Evolutionary conservation across 106 monocot species (phyloP).

Genomic region (Allium sativum): DNA sequence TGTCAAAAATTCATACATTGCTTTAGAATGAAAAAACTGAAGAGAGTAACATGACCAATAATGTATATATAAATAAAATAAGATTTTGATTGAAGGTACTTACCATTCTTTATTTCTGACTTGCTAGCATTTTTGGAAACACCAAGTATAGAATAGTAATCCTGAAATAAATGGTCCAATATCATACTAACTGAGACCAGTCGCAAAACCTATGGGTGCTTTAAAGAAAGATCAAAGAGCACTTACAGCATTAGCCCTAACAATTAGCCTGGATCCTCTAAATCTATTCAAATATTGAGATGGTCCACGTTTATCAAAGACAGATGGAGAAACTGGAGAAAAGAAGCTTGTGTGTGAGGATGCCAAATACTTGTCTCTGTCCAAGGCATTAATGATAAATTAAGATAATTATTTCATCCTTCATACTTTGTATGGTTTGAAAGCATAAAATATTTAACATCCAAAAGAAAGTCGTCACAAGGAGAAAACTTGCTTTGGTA

Average conservation of each 20-base stretch:
- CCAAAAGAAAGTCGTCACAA: background rate
- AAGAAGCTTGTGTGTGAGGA: constrained; percentile 23
- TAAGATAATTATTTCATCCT: background rate
- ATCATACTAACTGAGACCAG: too few relatives aligned
- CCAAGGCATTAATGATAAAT: constrained; percentile 24
- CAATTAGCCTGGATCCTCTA: constrained; percentile 48
- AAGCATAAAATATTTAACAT: too few relatives aligned
- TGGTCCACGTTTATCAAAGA: constrained; percentile 27
- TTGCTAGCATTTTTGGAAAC: constrained; percentile 93
- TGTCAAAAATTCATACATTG: too few relatives aligned
- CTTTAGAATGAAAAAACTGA: background rate
- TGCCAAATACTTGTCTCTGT: constrained; percentile 27
- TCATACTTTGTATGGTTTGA: too few relatives aligned
- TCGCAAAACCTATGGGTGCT: too few relatives aligned
- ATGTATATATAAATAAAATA: background rate
- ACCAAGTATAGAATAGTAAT: constrained; percentile 89
- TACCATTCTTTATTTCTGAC: constrained; percentile 95
- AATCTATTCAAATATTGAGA: constrained; percentile 15
- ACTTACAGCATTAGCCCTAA: constrained; percentile 79
- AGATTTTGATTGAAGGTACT: constrained; percentile 13
- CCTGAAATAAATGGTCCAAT: constrained; percentile 30
- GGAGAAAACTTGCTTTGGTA: too few relatives aligned
- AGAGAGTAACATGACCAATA: background rate
- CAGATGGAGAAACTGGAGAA: constrained; percentile 15
- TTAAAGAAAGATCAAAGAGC: background rate